These are phyloP conservation scores for Pichia terricola DNA, from an alignment of 1,139 yeast species.

Conservation along the genomic window DNA sequence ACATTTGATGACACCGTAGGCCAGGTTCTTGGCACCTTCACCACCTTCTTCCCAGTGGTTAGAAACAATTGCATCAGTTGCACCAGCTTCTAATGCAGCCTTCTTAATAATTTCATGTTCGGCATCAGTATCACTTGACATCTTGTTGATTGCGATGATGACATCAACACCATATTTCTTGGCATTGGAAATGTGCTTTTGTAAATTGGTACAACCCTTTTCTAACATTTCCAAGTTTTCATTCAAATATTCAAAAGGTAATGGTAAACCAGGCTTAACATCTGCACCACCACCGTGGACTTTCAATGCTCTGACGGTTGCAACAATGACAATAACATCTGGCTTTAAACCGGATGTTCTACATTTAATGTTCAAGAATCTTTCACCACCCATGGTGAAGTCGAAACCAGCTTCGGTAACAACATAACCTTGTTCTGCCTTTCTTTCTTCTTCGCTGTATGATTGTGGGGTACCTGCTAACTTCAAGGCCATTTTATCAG, in stretches of 20 bases:
- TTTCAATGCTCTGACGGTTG: constrained; percentile 94
- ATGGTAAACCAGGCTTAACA: constrained; percentile 89
- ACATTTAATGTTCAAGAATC: constrained; percentile 94
- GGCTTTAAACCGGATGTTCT: constrained; percentile 87
- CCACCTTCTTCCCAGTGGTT: constrained; percentile 99
- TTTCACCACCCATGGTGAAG: constrained; percentile 98
- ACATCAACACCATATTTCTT: constrained; percentile 84
- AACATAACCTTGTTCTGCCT: constrained; percentile 70
- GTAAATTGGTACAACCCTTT: constrained; percentile 82
- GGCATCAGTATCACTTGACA: constrained; percentile 73
- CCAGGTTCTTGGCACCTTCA: constrained; percentile 80
- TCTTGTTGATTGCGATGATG: constrained; percentile 89
- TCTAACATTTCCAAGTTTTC: constrained; percentile 81
- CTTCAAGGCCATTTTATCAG: constrained; percentile 92
- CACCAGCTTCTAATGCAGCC: constrained; percentile 89
- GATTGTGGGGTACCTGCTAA: constrained; percentile 41
- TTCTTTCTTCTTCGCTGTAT: constrained; percentile 35
- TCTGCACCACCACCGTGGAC: constrained; percentile 99
- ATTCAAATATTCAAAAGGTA: constrained; percentile 76
- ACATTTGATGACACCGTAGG: constrained; percentile 75
- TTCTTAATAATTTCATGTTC: constrained; percentile 81
- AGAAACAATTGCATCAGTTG: constrained; percentile 84
- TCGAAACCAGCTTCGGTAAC: constrained; percentile 98
- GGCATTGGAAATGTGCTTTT: constrained; percentile 86
- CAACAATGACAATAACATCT: constrained; percentile 89